Base-by-base conservation (phyloP, 371 early-diverging fungal genomes). In the Mucor irregularis region DNA sequence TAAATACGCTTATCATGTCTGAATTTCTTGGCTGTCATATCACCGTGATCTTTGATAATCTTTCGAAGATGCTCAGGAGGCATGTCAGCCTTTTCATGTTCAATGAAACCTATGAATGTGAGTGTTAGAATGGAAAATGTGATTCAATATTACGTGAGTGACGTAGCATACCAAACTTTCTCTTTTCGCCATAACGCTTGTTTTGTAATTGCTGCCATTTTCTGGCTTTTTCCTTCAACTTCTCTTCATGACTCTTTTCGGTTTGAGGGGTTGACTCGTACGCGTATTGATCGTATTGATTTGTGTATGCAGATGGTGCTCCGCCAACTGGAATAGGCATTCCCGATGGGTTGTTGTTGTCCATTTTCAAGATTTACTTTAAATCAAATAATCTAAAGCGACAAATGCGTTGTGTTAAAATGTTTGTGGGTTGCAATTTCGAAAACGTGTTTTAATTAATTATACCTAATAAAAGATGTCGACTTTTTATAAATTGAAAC, bases 1-100 rank as follows among this genome's bases (percentile, higher is more conserved):
- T 97, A 98, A 47, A 96, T 91, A 49, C 97, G 92, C 69, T 97
- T 96, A 78, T 97, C 98, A 57, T 95, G 92, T 45, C 94, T 75
- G 66, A 90, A 99, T 74, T 97, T 97, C 69, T 93, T 92, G 49
- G 88, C 88, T n/a, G 95, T 90, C 98, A 98, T 96, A 81, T 99
- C 99, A 57, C 97, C 98, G 68, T 96, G 97, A 71, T 97, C 97
- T 66, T 93, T 95, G 70, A 98, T 93, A 70, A 98, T 94, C 71
- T 94, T 92, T 49, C 94, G 85, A 63, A 97, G 78, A 79, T 98
- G 98, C 64, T 99, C 99, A 30, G 96, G 94, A 29, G 99, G 99
- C 97, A 99, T 95, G 53, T 92, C 85, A 40, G 86, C 92, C 73
- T 97, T 97, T 55, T 86, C 84, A 38, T 86, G 86, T 52, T 85